These are phyloP conservation scores for Lanmaoa pseudosensibilis DNA, from an alignment of 768 basidiomycete species.

Conservation along the genomic window DNA sequence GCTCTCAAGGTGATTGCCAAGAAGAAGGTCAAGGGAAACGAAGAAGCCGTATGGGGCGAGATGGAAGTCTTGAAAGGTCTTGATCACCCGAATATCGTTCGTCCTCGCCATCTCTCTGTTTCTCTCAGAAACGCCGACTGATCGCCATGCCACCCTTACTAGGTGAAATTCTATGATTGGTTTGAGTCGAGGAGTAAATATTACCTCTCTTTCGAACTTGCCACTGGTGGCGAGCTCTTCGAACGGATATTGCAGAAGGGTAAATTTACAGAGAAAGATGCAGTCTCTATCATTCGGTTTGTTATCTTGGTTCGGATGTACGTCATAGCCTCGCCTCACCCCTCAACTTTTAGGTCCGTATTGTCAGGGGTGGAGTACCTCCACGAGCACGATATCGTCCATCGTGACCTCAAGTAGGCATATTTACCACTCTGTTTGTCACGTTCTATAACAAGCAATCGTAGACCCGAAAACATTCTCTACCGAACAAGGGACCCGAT, in stretches of 20 bases:
- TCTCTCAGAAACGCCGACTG: background rate
- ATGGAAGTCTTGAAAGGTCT: constrained; percentile 91
- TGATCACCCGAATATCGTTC: constrained; percentile 88
- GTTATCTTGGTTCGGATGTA: constrained; percentile 25
- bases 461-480: constrained; percentile 92
- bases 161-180: constrained; percentile 97
- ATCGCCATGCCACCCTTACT: background rate
- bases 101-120: constrained; percentile 22
- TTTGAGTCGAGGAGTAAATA: constrained; percentile 94
- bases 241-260: constrained; percentile 82
- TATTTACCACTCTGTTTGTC: background rate
- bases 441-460: background rate
- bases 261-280: constrained; percentile 93
- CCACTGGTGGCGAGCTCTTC: constrained; percentile 92
- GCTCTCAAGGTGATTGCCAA: constrained; percentile 91
- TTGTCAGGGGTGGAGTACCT: constrained; percentile 87
- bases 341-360: constrained; percentile 54
- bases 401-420: constrained; percentile 88
- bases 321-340: background rate
- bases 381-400: constrained; percentile 91
- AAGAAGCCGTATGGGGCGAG: constrained; percentile 85
- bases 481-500: constrained; percentile 75
- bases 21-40: constrained; percentile 93
- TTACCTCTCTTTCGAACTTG: constrained; percentile 94
- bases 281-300: constrained; percentile 71